Evolutionary conservation across 768 basidiomycete genomes (phyloP).

Genomic region (Podaxis mareebaensis): DNA sequence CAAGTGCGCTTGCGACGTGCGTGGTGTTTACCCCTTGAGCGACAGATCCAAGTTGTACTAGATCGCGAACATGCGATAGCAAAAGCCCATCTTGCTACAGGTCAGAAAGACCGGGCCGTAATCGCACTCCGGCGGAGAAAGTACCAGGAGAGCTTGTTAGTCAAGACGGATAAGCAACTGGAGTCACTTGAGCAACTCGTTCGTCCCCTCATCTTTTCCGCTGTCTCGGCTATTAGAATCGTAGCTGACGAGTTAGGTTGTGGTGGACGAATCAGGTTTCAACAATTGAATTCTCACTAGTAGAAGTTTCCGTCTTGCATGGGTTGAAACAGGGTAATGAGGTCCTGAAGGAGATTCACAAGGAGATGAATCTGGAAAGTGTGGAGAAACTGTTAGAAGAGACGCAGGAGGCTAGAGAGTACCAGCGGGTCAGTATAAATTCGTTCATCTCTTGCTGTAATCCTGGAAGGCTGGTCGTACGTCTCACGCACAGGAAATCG

Average conservation of each 20-base stretch:
- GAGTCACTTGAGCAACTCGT: conserved; percentile 89
- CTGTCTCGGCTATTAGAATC: background rate
- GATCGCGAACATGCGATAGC: conserved; percentile 91
- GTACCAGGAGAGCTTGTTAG: conserved; percentile 86
- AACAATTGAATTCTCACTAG: conserved; percentile 93
- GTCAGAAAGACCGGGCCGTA: conserved; percentile 85
- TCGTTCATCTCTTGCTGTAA: background rate
- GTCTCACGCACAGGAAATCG: conserved; percentile 70
- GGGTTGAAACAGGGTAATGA: conserved; percentile 93
- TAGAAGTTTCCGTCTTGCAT: conserved; percentile 90
- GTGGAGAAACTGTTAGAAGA: conserved; percentile 96
- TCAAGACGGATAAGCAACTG: conserved; percentile 88
- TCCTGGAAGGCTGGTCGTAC: background rate
- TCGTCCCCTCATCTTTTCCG: conserved; percentile 22
- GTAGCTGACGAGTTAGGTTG: background rate
- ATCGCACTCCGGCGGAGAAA: conserved; percentile 88
- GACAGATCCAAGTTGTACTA: conserved; percentile 82
- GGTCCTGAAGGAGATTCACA: conserved; percentile 91
- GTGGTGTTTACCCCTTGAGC: background rate
- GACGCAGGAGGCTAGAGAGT: conserved; percentile 89
- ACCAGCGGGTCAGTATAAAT: conserved; percentile 64
- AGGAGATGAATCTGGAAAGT: conserved; percentile 86
- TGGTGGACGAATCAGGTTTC: conserved; percentile 63
- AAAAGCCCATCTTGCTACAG: conserved; percentile 73
- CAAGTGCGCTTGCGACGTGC: background rate